Base-by-base conservation (phyloP, 2,329 filamentous ascomycete genomes). In the Pseudogymnoascus sp. region DNA sequence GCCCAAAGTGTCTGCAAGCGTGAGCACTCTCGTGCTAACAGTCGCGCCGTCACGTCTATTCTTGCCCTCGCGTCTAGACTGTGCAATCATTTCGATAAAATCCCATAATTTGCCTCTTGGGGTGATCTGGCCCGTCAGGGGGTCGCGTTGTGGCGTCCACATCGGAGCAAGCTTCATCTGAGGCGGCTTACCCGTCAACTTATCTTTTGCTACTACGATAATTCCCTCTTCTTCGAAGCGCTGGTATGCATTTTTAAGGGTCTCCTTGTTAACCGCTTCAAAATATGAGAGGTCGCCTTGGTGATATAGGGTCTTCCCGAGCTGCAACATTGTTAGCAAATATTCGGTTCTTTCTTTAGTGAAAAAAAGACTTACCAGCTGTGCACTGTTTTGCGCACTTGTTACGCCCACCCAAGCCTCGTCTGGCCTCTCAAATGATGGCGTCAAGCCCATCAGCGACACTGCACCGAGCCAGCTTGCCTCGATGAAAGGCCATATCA, bases 401-500 rank as follows among this genome's bases (percentile, higher is more conserved):
- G 85, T 84, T 37, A 87, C 77, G 67, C 90, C 88, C 28, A 97
- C 80, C 90, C 91, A 97, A 5, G 83, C 78, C 57, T 88, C 85
- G n/a, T 79, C 76, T 63, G 69, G 70, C 62, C 80, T 73, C 0
- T 71, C 76, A 0, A 74, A 70, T 3, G 90, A 91, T 1, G 92
- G 91, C 0, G 90, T 88, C 12, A 97, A 80, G 47, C 93, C 92
- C 78, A 96, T 87, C 0, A 97, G 78, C 0, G 89, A 91, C 0
- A 97, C 88, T 0, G 91, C 89, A 9, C 91, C 92, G 1, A 99
- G 82, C 94, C 94, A 99, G 59, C 84, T 88, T 0, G 92, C 89
- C 74, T 99, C 94, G 66, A 97, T 92, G 68, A 99, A 99, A 0
- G 94, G 94, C 94, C 94, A 99, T 65, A 99, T 91, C 18, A 99